Conservation (phyloP, 2,329 filamentous ascomycete species). For the Venturia carpophila region DNA sequence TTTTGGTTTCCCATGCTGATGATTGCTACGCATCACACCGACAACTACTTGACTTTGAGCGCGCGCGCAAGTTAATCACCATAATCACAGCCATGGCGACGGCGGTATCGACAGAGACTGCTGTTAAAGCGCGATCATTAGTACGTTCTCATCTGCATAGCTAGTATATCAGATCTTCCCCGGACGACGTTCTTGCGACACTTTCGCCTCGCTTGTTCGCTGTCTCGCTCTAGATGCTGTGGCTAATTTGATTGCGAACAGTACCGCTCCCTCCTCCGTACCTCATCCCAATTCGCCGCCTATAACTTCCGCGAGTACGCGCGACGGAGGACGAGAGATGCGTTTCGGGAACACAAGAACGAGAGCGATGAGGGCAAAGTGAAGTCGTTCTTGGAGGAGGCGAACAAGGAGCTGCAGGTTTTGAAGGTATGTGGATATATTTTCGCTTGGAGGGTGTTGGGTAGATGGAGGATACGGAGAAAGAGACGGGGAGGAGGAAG, state of each 20-base stretch:
- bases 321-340: constrained; percentile 79
- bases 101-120: constrained; percentile 11
- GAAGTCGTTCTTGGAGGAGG: constrained; percentile 85
- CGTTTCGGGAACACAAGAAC: constrained; percentile 71
- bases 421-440: constrained; percentile 63
- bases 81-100: constrained; percentile 10
- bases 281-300: constrained; percentile 76
- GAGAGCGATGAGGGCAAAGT: constrained; percentile 67
- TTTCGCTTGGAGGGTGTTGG: neutral
- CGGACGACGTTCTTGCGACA: neutral
- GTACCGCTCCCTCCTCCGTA: constrained; percentile 88
- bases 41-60: neutral
- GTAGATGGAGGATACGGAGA: neutral
- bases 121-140: constrained; percentile 18
- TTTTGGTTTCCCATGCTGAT: neutral
- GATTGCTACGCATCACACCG: neutral
- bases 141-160: constrained; percentile 7
- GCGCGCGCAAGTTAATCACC: neutral
- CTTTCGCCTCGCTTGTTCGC: neutral
- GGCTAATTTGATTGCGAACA: constrained; percentile 31
- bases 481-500: neutral
- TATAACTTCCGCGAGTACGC: constrained; percentile 99
- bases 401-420: constrained; percentile 75
- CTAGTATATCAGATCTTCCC: neutral
- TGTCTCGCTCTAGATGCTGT: neutral